phyloP scores from a whole-genome alignment of 441 rosid species.

The Euphorbia celastroides region DNA sequence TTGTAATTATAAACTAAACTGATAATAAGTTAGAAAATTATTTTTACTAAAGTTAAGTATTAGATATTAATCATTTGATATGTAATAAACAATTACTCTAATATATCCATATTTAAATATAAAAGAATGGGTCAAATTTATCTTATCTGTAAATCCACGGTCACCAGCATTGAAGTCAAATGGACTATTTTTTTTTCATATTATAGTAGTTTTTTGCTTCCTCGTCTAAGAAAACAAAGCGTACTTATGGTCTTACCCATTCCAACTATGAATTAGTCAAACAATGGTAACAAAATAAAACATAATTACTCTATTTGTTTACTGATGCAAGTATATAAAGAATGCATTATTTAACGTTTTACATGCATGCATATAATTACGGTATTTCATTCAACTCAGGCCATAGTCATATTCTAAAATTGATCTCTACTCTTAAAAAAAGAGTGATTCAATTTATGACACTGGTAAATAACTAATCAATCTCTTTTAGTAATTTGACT shows the following conservation, averaged over 20 bases:
- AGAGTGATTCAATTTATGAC: too few species aligned
- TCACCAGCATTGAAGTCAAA: conserved; percentile 1
- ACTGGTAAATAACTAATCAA: neutral
- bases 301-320: neutral
- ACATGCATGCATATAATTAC: too few species aligned
- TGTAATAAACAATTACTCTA: too few species aligned
- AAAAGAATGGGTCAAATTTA: neutral
- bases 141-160: neutral
- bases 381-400: neutral
- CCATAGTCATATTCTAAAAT: neutral
- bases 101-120: too few species aligned
- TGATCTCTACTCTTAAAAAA: neutral
- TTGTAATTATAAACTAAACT: too few species aligned
- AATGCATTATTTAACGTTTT: too few species aligned
- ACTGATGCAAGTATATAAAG: neutral
- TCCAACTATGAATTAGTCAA: neutral
- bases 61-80: too few species aligned
- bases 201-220: neutral
- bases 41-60: too few species aligned
- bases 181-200: neutral
- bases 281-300: neutral
- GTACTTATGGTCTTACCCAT: neutral
- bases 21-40: too few species aligned
- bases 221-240: neutral
- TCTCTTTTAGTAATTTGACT: neutral